Evolutionary conservation across 2,329 filamentous ascomycete genomes (phyloP).

Genomic region (Alternaria sp.): DNA sequence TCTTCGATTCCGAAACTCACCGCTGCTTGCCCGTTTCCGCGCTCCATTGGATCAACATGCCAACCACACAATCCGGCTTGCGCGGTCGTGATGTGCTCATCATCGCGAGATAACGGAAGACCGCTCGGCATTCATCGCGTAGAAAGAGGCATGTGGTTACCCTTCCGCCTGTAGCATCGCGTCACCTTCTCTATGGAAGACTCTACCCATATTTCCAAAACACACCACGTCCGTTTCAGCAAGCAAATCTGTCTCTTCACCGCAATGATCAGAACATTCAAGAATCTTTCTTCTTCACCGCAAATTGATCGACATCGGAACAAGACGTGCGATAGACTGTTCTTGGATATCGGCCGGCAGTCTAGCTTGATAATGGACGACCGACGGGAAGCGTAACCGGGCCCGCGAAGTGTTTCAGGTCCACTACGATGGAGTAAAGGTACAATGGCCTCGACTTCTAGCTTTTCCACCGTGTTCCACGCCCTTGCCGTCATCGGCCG

Average conservation of each 20-base stretch:
- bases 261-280: conserved; percentile 19
- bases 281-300: conserved; percentile 24
- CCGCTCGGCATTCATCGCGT: conserved; percentile 18
- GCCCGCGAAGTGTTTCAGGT: conserved; percentile 26
- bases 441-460: conserved; percentile 5
- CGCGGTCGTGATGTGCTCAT: conserved; percentile 2
- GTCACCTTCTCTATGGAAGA: conserved; percentile 6
- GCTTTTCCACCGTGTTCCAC: conserved; percentile 7
- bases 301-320: conserved; percentile 27
- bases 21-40: not conserved
- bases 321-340: conserved; percentile 22
- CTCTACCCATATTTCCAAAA: conserved; percentile 21
- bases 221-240: conserved; percentile 22
- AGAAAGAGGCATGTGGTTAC: conserved; percentile 25
- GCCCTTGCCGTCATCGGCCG: conserved; percentile 27
- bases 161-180: conserved; percentile 16
- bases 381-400: conserved; percentile 35
- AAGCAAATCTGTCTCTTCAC: conserved; percentile 17
- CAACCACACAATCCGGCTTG: not conserved
- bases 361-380: conserved; percentile 21
- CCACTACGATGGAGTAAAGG: conserved; percentile 19
- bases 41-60: conserved; percentile 2
- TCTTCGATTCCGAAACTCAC: conserved; percentile 1
- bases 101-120: conserved; percentile 4
- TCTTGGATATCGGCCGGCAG: conserved; percentile 16